These are phyloP conservation scores for Paxillus involutus DNA, from an alignment of 768 basidiomycete genomes.

Conservation along the genomic window DNA sequence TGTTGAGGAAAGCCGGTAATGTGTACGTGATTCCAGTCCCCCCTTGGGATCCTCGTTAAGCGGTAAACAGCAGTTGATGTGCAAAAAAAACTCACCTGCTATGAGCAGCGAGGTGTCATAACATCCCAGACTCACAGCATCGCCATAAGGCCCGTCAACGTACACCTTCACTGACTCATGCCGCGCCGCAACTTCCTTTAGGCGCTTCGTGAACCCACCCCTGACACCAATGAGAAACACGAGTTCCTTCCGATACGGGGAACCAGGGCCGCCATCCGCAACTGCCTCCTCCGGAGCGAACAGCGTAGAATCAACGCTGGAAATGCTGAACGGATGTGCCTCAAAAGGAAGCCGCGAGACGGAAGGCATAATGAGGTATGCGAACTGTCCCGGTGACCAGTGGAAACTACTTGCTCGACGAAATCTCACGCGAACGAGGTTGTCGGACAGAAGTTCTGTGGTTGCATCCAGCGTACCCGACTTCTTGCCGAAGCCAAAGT, in stretches of 20 bases:
- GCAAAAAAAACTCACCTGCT: slow-evolving; percentile 36
- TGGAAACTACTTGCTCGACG: slow-evolving; percentile 44
- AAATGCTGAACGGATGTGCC: slow-evolving; percentile 60
- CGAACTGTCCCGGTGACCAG: slow-evolving; percentile 53
- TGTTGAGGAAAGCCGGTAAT: slow-evolving; percentile 42
- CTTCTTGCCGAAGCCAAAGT: slow-evolving; percentile 29
- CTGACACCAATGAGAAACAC: slow-evolving; percentile 56
- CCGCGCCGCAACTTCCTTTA: slow-evolving; percentile 33
- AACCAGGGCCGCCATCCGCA: neutral
- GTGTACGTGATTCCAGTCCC: slow-evolving; percentile 53
- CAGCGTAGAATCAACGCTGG: slow-evolving; percentile 32
- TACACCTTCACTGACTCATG: slow-evolving; percentile 41
- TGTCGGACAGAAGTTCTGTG: slow-evolving; percentile 41
- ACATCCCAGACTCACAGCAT: slow-evolving; percentile 35
- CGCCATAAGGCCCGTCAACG: slow-evolving; percentile 59
- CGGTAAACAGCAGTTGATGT: neutral
- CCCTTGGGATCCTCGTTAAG: slow-evolving; percentile 26
- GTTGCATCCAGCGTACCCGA: slow-evolving; percentile 31
- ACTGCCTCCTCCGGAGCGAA: slow-evolving; percentile 6
- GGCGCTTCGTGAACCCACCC: slow-evolving; percentile 53
- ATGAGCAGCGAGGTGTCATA: slow-evolving; percentile 48
- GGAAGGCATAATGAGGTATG: slow-evolving; percentile 47
- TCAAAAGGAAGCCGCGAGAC: slow-evolving; percentile 45
- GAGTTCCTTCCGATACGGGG: slow-evolving; percentile 36
- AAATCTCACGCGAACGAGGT: slow-evolving; percentile 46